Evolutionary conservation across 2,329 filamentous ascomycete species (phyloP).

Genomic region (Colletotrichum acutatum): DNA sequence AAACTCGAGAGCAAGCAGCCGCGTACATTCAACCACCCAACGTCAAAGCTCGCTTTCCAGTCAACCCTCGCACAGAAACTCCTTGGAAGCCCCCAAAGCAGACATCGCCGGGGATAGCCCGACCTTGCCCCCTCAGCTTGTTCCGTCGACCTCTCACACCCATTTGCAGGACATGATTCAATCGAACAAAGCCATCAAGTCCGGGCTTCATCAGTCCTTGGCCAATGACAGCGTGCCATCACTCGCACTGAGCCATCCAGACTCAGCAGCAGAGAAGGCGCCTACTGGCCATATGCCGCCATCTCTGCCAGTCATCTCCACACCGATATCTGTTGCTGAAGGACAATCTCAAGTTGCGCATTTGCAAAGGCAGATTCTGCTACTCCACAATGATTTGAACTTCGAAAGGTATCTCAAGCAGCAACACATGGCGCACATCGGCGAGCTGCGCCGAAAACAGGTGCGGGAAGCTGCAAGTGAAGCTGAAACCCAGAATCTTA

Average conservation of each 20-base stretch:
- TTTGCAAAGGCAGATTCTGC: slow-evolving; percentile 78
- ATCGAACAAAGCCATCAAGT: slow-evolving; percentile 68
- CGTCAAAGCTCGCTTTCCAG: slow-evolving; percentile 63
- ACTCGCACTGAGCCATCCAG: slow-evolving; percentile 61
- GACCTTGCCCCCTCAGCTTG: slow-evolving; percentile 64
- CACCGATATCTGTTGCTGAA: slow-evolving; percentile 40
- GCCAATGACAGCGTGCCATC: slow-evolving; percentile 69
- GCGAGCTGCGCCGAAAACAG: slow-evolving; percentile 78
- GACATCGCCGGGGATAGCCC: slow-evolving; percentile 68
- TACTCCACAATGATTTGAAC: slow-evolving; percentile 82
- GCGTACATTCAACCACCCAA: slow-evolving; percentile 49
- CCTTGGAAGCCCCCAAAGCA: slow-evolving; percentile 40
- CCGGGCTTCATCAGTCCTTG: slow-evolving; percentile 64
- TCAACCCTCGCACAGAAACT: slow-evolving; percentile 60
- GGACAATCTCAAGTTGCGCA: slow-evolving; percentile 58
- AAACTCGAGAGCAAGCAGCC: slow-evolving; percentile 53
- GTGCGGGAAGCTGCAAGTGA: slow-evolving; percentile 82
- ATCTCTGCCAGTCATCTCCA: slow-evolving; percentile 37
- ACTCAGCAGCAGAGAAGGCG: slow-evolving; percentile 54
- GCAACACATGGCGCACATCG: slow-evolving; percentile 85
- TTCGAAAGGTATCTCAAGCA: slow-evolving; percentile 88
- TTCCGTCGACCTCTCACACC: slow-evolving; percentile 60
- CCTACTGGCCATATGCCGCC: slow-evolving; percentile 42
- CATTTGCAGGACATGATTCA: slow-evolving; percentile 71
- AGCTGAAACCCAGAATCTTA: slow-evolving; percentile 83